Evolutionary conservation across 306 rosid species (phyloP), one percentile per base, ranked within the genome.

Genomic region (Inga leiocalycina): DNA sequence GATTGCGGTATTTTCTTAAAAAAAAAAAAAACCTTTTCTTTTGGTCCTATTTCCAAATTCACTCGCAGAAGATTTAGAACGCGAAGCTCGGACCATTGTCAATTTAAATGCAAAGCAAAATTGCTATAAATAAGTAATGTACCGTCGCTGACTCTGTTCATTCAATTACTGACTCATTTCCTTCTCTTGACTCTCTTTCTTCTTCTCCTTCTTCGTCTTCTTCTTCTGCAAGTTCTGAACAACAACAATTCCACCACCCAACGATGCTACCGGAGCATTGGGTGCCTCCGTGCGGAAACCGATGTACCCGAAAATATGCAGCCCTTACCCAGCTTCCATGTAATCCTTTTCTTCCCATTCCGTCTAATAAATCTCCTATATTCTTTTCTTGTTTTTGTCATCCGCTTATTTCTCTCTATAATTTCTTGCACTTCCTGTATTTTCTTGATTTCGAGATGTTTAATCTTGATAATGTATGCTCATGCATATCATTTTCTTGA

Each of bases 271-370:
- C 95, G 66, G 93, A 92, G 59, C 92, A 92, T 54, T 92, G 98
- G 98, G 86, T 82, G 44, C 79, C 91, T 81, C 93, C 97, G 0
- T 93, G 98, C 77, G 97, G 97, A 39, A 88, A 80, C 74, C 85
- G 91, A 85, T 95, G 98, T 90, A 92, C 97, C 54, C 84, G 82
- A 24, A 93, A 95, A 87, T 95, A 92, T 81, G 80, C 97, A 1
- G 92, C 92, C 15, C 91, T 95, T 41, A 91, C 90, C 61, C 88
- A 93, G 81, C 89, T 95, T 80, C 99, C 98, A 16, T 65, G 81
- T 78, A 78, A 46, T 27, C 20, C 4, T 54, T 8, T 4, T n/a
- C 22, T 68, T 48, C 8, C 43, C 44, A 44, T 67, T 77, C 59
- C 35, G 9, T 79, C 46, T 16, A 30, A 16, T 16, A 30, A 16